Evolutionary conservation across 1,284 basidiomycete species (phyloP).

Genomic region (Rhodotorula sp.): DNA sequence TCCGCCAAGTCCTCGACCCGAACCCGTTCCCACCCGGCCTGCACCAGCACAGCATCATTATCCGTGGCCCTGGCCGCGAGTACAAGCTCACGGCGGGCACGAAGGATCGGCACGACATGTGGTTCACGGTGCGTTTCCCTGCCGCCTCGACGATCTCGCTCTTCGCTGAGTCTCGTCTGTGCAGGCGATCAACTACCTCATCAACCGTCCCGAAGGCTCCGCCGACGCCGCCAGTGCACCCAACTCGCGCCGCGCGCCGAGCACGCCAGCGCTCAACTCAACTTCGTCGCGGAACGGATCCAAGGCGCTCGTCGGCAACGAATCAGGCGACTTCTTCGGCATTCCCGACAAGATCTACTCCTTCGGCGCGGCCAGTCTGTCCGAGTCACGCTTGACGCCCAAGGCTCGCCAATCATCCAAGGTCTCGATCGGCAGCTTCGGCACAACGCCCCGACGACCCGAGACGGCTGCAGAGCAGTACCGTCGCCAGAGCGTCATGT

Average conservation of each 20-base stretch:
- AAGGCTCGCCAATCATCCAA: slow-evolving; percentile 39
- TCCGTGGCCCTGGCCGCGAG: slow-evolving; percentile 88
- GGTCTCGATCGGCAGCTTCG: slow-evolving; percentile 46
- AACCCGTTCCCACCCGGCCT: slow-evolving; percentile 92
- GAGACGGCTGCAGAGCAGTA: slow-evolving; percentile 89
- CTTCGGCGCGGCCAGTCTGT: slow-evolving; percentile 19
- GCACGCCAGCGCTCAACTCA: neutral
- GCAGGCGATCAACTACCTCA: slow-evolving; percentile 78
- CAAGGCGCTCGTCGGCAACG: slow-evolving; percentile 2
- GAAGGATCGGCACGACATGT: slow-evolving; percentile 92
- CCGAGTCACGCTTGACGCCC: slow-evolving; percentile 50
- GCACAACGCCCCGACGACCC: slow-evolving; percentile 67
- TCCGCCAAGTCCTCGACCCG: slow-evolving; percentile 83
- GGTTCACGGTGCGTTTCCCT: slow-evolving; percentile 63
- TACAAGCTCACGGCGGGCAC: slow-evolving; percentile 96
- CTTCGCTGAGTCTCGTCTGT: neutral
- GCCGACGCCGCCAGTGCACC: neutral
- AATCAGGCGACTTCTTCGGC: slow-evolving; percentile 12
- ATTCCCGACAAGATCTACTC: slow-evolving; percentile 20
- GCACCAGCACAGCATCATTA: slow-evolving; percentile 86
- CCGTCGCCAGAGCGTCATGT: slow-evolving; percentile 53
- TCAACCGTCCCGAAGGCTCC: slow-evolving; percentile 60
- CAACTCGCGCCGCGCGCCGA: neutral
- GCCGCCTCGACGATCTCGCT: slow-evolving; percentile 2
- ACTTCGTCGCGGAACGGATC: slow-evolving; percentile 7